Conservation (phyloP, 1,139 yeast genomes). For the Blastobotrys capitulatus region DNA sequence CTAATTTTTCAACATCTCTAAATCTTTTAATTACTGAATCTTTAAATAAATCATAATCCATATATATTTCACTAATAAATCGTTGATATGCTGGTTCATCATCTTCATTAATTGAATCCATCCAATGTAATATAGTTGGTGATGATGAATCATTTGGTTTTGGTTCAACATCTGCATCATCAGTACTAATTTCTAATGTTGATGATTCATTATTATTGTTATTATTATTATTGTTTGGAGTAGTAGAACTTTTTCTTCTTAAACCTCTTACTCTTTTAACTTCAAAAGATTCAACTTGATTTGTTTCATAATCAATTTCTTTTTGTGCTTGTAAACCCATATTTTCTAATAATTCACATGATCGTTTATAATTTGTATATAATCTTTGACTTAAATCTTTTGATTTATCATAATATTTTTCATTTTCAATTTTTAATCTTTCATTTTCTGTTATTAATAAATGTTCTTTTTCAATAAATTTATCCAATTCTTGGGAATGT, state of each 20-base stretch:
- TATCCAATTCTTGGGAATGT: constrained; percentile 13
- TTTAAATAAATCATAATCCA: constrained; percentile 51
- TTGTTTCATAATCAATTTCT: constrained; percentile 27
- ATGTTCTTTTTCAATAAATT: constrained; percentile 14
- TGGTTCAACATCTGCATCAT: not conserved
- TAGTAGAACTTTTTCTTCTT: constrained; percentile 5
- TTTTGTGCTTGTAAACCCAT: constrained; percentile 56
- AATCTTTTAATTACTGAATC: constrained; percentile 71
- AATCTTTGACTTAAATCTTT: constrained; percentile 37
- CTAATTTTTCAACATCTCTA: constrained; percentile 85
- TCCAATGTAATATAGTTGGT: constrained; percentile 30
- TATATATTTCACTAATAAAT: constrained; percentile 33
- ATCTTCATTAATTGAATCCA: constrained; percentile 18
- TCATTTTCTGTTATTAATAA: constrained; percentile 15
- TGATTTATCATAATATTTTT: constrained; percentile 22
- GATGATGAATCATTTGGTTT: not conserved
- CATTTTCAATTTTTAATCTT: constrained; percentile 12
- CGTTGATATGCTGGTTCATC: constrained; percentile 27
- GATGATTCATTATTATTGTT: not conserved
- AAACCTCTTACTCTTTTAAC: constrained; percentile 34
- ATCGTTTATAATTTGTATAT: constrained; percentile 38
- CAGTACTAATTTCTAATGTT: not conserved
- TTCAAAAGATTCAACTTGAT: constrained; percentile 21
- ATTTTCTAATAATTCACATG: constrained; percentile 62
- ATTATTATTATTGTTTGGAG: constrained; percentile 1